Base-by-base conservation (phyloP, 2,329 filamentous ascomycete species). In the Talaromyces rugulosus region DNA sequence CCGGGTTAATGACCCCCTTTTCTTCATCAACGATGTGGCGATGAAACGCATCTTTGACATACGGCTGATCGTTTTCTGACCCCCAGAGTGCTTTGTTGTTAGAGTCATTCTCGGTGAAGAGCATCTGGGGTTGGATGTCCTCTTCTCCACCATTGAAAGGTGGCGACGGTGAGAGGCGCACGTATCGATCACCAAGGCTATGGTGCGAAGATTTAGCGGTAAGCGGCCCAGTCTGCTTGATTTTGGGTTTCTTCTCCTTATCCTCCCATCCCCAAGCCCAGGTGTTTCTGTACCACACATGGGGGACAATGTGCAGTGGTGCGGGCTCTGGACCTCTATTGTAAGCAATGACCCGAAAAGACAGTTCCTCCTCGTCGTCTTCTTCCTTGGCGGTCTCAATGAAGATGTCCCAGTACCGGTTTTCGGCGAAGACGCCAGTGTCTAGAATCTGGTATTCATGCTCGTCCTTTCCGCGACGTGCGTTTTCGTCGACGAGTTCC, bases 21-120 rank as follows among this genome's bases (percentile, higher is more conserved):
- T 97, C 87, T 30, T 87, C 86, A 62, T 95, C 84, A 54, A 96
- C 90, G 63, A 98, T 92, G 71, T 91, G 85, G 66, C 89, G 84
- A 74, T 98, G 94, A 77, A 98, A 96, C 12, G 91, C 95, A 76
- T 98, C 94, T 78, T 98, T 98, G 74, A 97, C 92, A 70, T 92
- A 96, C 0, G 88, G 86, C 40, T 89, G 86, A 68, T 87, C 85
- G 75, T 98, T 98, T 74, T 91, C 80, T 55, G 88, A 88, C 3
- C 83, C 83, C 76, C 95, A 97, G 1, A 98, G 82, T 12, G 81
- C 77, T 65, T 92, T 82, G 74, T 87, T 89, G 73, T 98, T 98
- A 69, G 91, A 96, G 71, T 98, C 93, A 71, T 98, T 98, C 69
- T 97, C 94, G 1, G 94, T 98, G 77, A 96, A 98, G 62, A 98